Evolutionary conservation across 2,329 filamentous ascomycete genomes (phyloP).

Genomic region (Exophiala lecanii-corni): DNA sequence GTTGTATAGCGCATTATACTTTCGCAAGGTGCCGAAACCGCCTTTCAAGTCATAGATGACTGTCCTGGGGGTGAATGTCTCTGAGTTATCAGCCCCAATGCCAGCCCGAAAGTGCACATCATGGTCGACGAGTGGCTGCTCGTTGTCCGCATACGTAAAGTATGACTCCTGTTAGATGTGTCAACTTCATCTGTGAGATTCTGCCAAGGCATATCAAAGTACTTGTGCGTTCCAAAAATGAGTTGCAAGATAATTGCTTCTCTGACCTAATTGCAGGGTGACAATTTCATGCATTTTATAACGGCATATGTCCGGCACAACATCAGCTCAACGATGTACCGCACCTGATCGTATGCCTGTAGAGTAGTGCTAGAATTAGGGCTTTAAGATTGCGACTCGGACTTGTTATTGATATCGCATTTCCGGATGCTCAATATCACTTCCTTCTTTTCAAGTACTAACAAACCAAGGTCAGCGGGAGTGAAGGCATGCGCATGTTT

Average conservation of each 20-base stretch:
- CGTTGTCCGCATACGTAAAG: conserved; percentile 74
- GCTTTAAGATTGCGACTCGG: no score
- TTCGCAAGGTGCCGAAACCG: conserved; percentile 80
- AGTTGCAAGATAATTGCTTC: conserved; percentile 86
- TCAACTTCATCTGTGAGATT: conserved; percentile 8
- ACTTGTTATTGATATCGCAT: no score
- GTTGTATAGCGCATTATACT: conserved; percentile 85
- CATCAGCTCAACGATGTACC: no score
- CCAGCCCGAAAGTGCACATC: conserved; percentile 86
- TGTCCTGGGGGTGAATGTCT: conserved; percentile 88
- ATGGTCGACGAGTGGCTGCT: conserved; percentile 67
- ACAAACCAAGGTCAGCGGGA: no score
- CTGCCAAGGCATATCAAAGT: conserved; percentile 14
- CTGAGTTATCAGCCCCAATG: conserved; percentile 72
- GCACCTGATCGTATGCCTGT: no score
- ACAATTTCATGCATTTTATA: conserved; percentile 92
- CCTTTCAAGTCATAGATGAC: conserved; percentile 94
- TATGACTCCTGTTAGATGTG: conserved; percentile 72
- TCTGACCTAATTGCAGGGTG: conserved; percentile 86
- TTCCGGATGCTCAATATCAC: no score
- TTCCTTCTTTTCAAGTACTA: no score
- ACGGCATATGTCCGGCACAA: no score
- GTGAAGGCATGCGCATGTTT: no score
- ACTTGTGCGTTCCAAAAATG: conserved; percentile 98
- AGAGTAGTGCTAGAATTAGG: no score